Percentiles rank a stretch among this genome's conserved stretches.
These are phyloP conservation scores for Hymenoscyphus scutula DNA, from an alignment of 2,329 filamentous ascomycete genomes.

Conservation along the genomic window DNA sequence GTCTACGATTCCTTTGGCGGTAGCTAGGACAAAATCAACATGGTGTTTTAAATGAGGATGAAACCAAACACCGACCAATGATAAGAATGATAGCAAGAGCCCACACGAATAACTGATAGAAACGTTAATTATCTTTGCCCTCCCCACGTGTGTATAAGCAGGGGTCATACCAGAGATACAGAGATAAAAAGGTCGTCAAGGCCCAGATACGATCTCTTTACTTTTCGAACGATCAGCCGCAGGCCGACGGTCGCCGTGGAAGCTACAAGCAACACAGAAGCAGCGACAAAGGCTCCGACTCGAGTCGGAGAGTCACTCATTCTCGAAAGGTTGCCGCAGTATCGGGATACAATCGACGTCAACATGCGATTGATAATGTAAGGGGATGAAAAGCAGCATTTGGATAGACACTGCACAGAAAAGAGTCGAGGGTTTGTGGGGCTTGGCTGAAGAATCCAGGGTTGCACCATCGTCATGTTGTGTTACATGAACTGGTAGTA, in stretches of 20 bases:
- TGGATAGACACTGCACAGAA: neutral
- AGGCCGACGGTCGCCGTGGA: neutral
- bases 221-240: neutral
- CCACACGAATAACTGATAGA: conserved; percentile 3
- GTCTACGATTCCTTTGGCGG: neutral
- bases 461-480: neutral
- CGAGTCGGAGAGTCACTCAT: conserved; percentile 2
- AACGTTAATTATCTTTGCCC: neutral
- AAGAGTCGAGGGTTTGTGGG: neutral
- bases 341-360: neutral
- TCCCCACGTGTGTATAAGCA: neutral
- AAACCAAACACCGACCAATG: neutral
- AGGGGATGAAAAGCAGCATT: neutral
- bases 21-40: neutral
- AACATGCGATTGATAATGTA: neutral
- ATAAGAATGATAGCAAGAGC: conserved; percentile 7
- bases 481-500: neutral
- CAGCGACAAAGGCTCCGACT: conserved; percentile 2
- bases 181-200: neutral
- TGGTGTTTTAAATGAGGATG: neutral
- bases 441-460: neutral
- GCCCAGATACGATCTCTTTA: neutral
- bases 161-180: neutral
- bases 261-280: neutral
- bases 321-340: neutral